Evolutionary conservation across 2,329 filamentous ascomycete species (phyloP), one percentile per base, ranked within the genome.

Genomic region (Pleoardoris graminearum): DNA sequence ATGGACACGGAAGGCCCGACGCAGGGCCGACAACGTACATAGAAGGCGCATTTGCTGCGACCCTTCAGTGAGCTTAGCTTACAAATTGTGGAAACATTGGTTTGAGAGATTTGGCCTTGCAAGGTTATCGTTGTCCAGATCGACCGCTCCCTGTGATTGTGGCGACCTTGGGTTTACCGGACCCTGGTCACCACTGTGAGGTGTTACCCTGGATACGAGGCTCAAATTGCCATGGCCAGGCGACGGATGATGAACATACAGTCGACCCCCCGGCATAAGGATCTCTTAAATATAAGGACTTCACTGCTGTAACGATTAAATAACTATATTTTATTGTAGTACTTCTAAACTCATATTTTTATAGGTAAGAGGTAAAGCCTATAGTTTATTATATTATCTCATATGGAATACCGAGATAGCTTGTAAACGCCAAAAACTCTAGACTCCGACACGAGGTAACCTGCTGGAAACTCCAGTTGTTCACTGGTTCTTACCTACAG

Each of bases 121-220:
- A 22, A 33, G 41, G 27, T 25, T 45, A 21, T 22, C 23, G 36
- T 42, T 45, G 50, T 46, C 42, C 47, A 50, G 22, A 57, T 57
- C 53, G 33, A 42, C 47, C 50, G 53, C 53, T 45, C 49, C 25
- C 27, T 14, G 21, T 12, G 4, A 36, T 45, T 53, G 48, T 57
- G 43, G 47, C 50, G 51, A 53, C 53, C 39, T 53, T 47, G 39
- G 37, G 10, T 19, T 27, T 7, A 30, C 32, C 21, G 11, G 30
- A 46, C 30, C 30, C 30, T 30, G 43, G 43, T 35, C 42, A 16
- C 7, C 27, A n/a, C 22, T 27, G 23, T 46, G 29, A 19, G 30
- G 17, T 25, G 43, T 36, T 46, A 46, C 43, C 43, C 21, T 21
- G 30, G 43, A 33, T 46, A 46, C 43, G 10, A 21, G 17, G 25